Evolutionary conservation across 208 protist genomes (phyloP), one percentile per base, ranked within the genome.

Genomic region (Acanthamoeba lenticulata): DNA sequence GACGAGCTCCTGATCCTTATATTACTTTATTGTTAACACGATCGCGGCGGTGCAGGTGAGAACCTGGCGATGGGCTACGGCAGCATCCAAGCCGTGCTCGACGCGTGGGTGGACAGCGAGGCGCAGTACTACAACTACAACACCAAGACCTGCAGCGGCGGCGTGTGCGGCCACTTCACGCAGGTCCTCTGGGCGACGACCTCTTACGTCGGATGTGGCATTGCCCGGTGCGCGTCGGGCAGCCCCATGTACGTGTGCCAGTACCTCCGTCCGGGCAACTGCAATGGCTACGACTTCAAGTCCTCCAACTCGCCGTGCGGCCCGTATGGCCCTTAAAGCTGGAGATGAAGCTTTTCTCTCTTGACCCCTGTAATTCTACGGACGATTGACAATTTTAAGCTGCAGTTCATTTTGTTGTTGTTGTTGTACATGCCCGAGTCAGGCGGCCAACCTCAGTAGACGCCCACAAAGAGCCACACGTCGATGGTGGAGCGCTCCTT

Each of bases 91-190:
- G 44, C 21, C 5, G 77, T 86, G 77, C 40, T 86, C n/a, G 27
- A 21, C n/a, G n/a, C 0, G 17, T 86, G 77, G 77, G 77, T 86
- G 1, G 77, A 86, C 44, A 60, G 29, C 29, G 77, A 86, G n/a
- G 77, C 77, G 11, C 77, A 86, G 77, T 86, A 60, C 77, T 86
- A 86, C 77, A 27, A 57, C n/a, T 0, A 38, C n/a, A n/a, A 2
- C 1, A 60, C 17, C 45, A 86, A 86, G 77, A 0, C 5, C n/a
- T 86, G 77, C 77, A 34, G n/a, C 24, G 77, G 77, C 42, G 77
- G 77, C 27, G n/a, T 40, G 44, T 86, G 77, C 77, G 90, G 90
- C 21, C 90, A 94, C 24, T 94, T 94, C 90, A 94, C 90, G 34
- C 90, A 94, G 90, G 90, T 94, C 34, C 49, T 91, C 15, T 91